These are phyloP conservation scores for Dactylellina leptospora DNA, from an alignment of 2,329 filamentous ascomycete genomes.

Conservation along the genomic window DNA sequence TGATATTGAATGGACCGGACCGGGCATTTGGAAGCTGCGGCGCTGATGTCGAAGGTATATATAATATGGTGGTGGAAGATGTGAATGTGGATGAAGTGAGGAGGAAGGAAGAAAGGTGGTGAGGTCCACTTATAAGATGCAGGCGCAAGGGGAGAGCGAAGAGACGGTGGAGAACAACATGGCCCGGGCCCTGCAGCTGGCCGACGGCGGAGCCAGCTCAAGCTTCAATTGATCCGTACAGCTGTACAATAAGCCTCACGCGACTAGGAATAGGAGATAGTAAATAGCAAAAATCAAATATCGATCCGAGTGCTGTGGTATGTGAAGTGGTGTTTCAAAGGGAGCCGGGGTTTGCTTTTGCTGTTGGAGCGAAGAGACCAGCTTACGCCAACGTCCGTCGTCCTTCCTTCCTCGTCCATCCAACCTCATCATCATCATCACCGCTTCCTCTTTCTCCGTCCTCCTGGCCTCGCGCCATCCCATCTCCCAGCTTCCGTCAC, in stretches of 20 bases:
- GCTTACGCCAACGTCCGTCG: slow-evolving; percentile 36
- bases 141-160: slow-evolving; percentile 7
- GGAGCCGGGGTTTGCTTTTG: background rate
- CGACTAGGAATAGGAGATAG: background rate
- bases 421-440: slow-evolving; percentile 14
- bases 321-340: slow-evolving; percentile 40
- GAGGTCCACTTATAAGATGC: slow-evolving; percentile 4
- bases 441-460: background rate
- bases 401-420: background rate
- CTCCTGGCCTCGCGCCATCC: background rate
- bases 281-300: too few relatives aligned
- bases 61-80: slow-evolving; percentile 18
- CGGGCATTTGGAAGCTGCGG: background rate
- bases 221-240: background rate
- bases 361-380: slow-evolving; percentile 32
- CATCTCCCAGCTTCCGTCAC: background rate
- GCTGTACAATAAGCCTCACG: background rate
- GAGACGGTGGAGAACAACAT: slow-evolving; percentile 10
- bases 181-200: slow-evolving; percentile 13
- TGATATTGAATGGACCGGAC: slow-evolving; percentile 7
- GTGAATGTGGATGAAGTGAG: slow-evolving; percentile 12
- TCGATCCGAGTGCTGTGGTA: too few relatives aligned
- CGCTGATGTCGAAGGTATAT: slow-evolving; percentile 3
- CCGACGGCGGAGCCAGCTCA: slow-evolving; percentile 5
- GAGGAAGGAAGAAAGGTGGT: slow-evolving; percentile 12